Percentiles rank a stretch among this genome's conserved stretches.
These are phyloP conservation scores for Boletellus ananiceps DNA, from an alignment of 768 basidiomycete genomes.

Conservation along the genomic window DNA sequence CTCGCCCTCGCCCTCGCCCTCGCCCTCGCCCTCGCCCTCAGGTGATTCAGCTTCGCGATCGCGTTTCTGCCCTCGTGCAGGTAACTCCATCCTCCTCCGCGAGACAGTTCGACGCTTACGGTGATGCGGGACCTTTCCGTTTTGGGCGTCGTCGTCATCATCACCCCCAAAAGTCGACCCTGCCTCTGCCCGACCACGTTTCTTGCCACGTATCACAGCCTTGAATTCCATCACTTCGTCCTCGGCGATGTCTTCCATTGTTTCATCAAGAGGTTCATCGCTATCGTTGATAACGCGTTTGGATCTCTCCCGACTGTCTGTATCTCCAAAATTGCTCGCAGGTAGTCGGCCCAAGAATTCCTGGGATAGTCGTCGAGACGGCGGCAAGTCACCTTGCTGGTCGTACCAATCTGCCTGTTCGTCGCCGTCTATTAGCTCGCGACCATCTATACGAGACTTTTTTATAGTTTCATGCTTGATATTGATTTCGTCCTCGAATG, in stretches of 20 bases:
- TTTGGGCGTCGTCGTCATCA: slow-evolving; percentile 36
- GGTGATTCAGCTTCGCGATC: slow-evolving; percentile 51
- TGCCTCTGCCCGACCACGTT: slow-evolving; percentile 71
- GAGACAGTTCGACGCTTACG: slow-evolving; percentile 56
- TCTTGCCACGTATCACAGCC: slow-evolving; percentile 50
- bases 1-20: too few species aligned
- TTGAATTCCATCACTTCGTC: slow-evolving; percentile 40
- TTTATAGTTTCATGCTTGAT: slow-evolving; percentile 42
- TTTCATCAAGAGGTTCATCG: slow-evolving; percentile 33
- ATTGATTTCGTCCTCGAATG: slow-evolving; percentile 42
- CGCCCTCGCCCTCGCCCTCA: slow-evolving; percentile 17
- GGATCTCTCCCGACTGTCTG: slow-evolving; percentile 42
- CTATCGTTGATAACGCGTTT: slow-evolving; percentile 35
- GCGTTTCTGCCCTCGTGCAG: slow-evolving; percentile 59
- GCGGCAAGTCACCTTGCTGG: slow-evolving; percentile 15
- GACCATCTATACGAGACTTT: slow-evolving; percentile 50
- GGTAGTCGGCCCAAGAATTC: slow-evolving; percentile 43
- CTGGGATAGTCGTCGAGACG: slow-evolving; percentile 43
- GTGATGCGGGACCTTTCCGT: slow-evolving; percentile 40
- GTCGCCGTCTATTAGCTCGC: slow-evolving; percentile 45
- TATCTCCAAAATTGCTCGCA: slow-evolving; percentile 37
- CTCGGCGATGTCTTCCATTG: slow-evolving; percentile 37
- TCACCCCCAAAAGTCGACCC: slow-evolving; percentile 69
- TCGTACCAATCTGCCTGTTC: slow-evolving; percentile 44
- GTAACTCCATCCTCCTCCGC: slow-evolving; percentile 48